phyloP scores from a whole-genome alignment of 805 yeast species.

The Yamadazyma paraphyllophila region DNA sequence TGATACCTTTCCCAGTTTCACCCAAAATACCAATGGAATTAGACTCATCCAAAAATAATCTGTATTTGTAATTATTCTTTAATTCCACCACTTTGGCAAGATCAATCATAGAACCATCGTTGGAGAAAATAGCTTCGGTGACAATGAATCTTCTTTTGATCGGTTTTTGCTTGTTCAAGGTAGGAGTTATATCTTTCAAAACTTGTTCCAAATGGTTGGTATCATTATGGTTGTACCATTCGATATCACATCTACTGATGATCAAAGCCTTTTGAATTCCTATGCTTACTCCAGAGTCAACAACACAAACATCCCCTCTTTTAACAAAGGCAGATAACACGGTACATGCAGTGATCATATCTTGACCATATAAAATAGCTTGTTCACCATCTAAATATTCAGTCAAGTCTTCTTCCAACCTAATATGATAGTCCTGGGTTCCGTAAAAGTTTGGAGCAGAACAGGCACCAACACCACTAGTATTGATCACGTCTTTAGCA shows the following conservation, averaged over 20 bases:
- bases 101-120: conserved; percentile 76
- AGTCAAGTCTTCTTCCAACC: conserved; percentile 74
- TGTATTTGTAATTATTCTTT: conserved; percentile 77
- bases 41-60: conserved; percentile 85
- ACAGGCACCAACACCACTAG: conserved; percentile 95
- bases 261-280: conserved; percentile 85
- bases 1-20: conserved; percentile 76
- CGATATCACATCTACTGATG: conserved; percentile 82
- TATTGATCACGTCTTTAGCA: conserved; percentile 57
- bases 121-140: conserved; percentile 86
- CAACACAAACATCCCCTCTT: conserved; percentile 90
- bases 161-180: conserved; percentile 64
- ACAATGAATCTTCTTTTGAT: conserved; percentile 87
- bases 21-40: conserved; percentile 87
- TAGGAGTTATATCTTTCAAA: conserved; percentile 58
- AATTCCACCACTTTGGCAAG: conserved; percentile 67
- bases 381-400: conserved; percentile 72
- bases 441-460: conserved; percentile 99
- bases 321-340: conserved; percentile 92
- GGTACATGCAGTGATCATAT: conserved; percentile 79
- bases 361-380: conserved; percentile 90
- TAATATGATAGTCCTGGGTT: conserved; percentile 84
- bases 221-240: conserved; percentile 85
- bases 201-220: conserved; percentile 75
- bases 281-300: conserved; percentile 73